Evolutionary conservation across 768 basidiomycete genomes (phyloP), one percentile per base, ranked within the genome.

Genomic region (Daedalea quercina): DNA sequence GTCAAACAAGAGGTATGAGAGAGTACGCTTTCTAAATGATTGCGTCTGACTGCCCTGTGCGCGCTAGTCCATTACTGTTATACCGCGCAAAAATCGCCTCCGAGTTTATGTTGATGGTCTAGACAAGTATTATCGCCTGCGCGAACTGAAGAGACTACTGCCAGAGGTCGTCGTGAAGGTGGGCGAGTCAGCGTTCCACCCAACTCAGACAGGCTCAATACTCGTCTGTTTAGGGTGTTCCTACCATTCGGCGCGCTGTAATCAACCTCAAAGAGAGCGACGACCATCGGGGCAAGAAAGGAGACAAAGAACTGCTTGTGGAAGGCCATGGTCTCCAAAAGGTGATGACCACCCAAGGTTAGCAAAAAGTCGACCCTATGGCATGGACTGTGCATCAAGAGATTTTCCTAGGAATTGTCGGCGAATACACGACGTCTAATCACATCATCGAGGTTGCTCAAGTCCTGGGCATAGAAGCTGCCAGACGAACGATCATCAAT

Each of bases 381-480:
- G 34, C 23, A 33, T 54, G n/a, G n/a, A n/a, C 15, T 42, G 17
- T 50, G 34, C 45, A 15, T 49, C 25, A 50, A 26, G 17, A 4
- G 12, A 40, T 46, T 15, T 37, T 44, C 19, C 19, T 43, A 94
- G 94, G 95, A 64, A 91, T 99, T 54, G 74, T 96, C 52, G 96
- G 96, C 37, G 83, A 90, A 62, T 77, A 89, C 54, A 97, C 96
- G 12, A 85, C 90, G 9, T 94, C 94, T 13, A 99, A 99, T 64
- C 94, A 98, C 69, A 88, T 99, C 65, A 96, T 98, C 61, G 96
- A 99, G 67, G 89, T 92, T 13, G 84, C 88, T 11, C 81, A 90
- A 64, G 94, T 98, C 8, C 79, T 99, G n/a, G 96, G 96, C 33
- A 98, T 99, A 54, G 96, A 99, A 64, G 96, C 96, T 4, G 94